Base-by-base conservation (phyloP, 1,284 basidiomycete species). In the Ceratobasidium sp. region DNA sequence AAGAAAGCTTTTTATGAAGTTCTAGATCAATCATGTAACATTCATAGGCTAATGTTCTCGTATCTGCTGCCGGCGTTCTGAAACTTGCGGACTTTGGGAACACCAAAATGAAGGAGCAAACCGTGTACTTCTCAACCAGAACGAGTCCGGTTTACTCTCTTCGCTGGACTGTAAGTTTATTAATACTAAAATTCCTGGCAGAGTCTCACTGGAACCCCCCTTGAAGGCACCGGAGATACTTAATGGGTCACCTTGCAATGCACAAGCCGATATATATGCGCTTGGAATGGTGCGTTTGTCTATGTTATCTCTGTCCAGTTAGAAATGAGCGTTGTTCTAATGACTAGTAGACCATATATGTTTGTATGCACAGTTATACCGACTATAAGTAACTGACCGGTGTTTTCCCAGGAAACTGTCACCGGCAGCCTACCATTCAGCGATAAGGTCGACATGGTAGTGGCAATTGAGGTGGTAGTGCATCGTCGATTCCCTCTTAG, bases 71-170 rank as follows among this genome's bases (percentile, higher is more conserved):
- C 28, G 17, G 42, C 23, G 33, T 26, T 49, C 15, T 51, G n/a
- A 73, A 61, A 58, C 56, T 73, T 3, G 45, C 69, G 1, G 69
- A 73, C 37, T 73, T 73, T 37, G 69, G 69, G 8, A 73, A 49
- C 17, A 39, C 69, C 31, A 37, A 47, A 5, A 6, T 63, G 17
- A 58, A 26, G 13, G 37, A 58, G 26, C 54, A 60, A 28, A 60
- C 68, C 2, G n/a, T 71, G n/a, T 35, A 63, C 20, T 61, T 73
- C 31, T 54, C 53, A 13, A 71, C 53, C 15, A n/a, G 15, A 71
- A 60, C 33, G 5, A 54, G 20, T n/a, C 28, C 51, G 54, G 33
- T 42, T 28, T 58, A 31, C 31, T 71, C 68, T 8, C 10, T 63
- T 13, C 39, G 58, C 2, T 61, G 69, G 58, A 33, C 69, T 39